A percentile compares a stretch with the other conserved stretches of the same genome.
These are phyloP conservation scores for Closterium sp. DNA, from an alignment of 139 green algal genomes.

Conservation along the genomic window DNA sequence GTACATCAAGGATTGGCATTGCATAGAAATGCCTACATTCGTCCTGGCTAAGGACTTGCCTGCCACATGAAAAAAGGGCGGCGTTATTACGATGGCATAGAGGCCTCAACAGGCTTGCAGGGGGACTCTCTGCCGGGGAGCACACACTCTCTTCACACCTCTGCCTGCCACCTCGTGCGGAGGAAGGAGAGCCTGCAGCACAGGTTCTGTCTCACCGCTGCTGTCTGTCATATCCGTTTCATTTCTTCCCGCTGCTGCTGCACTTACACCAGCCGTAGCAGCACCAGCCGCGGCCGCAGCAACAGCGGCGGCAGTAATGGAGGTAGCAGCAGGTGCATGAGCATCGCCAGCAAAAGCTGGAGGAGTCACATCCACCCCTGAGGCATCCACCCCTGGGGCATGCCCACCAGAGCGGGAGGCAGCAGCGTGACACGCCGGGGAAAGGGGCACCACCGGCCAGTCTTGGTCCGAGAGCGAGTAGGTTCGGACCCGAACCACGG, in stretches of 20 bases:
- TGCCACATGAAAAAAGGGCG: too few species aligned
- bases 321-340: too few species aligned
- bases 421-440: too few species aligned
- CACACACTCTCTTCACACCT: background rate
- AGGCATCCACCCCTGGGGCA: too few species aligned
- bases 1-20: too few species aligned
- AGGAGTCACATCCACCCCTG: too few species aligned
- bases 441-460: background rate
- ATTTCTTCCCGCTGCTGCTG: background rate
- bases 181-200: background rate
- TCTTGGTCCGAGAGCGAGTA: background rate
- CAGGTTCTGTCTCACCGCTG: background rate
- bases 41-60: too few species aligned
- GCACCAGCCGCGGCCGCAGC: background rate
- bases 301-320: background rate
- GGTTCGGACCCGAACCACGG: background rate
- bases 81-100: background rate
- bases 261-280: background rate
- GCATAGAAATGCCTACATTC: too few species aligned
- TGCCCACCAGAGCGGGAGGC: too few species aligned
- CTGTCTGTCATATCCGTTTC: background rate
- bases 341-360: too few species aligned
- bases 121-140: background rate
- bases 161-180: background rate
- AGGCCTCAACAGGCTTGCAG: background rate